A percentile compares a stretch with the other conserved stretches of the same genome.
phyloP scores from a whole-genome alignment of 345 rosid species.

The Microthlaspi erraticum region DNA sequence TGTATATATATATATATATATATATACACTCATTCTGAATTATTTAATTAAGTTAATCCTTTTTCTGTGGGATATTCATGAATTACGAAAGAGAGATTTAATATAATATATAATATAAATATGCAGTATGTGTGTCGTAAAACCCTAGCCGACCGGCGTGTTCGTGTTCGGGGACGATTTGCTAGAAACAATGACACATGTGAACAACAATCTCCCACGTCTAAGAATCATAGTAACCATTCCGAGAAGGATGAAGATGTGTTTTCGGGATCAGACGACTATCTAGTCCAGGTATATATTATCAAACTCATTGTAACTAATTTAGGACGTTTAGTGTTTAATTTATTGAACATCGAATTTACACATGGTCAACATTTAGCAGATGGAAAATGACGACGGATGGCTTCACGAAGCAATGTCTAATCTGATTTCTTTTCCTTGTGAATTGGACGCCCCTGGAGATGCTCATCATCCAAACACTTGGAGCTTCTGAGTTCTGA shows the following conservation, averaged over 20 bases:
- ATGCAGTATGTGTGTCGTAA: constrained; percentile 89
- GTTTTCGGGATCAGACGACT: constrained; percentile 44
- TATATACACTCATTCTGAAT: background rate
- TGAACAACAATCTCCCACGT: constrained; percentile 57
- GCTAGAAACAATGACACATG: constrained; percentile 70
- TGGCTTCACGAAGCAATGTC: constrained; percentile 90
- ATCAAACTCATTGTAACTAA: background rate
- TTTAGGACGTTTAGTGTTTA: background rate
- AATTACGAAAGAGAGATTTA: background rate
- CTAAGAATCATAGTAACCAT: constrained; percentile 48
- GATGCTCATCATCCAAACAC: constrained; percentile 40
- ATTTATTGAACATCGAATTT: background rate
- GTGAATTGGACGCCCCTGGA: constrained; percentile 39
- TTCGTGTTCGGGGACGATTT: constrained; percentile 89
- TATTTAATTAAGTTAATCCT: background rate
- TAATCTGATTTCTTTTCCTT: constrained; percentile 64
- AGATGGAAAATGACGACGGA: constrained; percentile 69
- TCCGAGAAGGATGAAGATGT: constrained; percentile 51
- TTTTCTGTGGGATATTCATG: background rate
- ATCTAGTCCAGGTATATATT: constrained; percentile 50
- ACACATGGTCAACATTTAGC: constrained; percentile 24
- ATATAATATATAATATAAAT: background rate
- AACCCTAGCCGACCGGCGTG: constrained; percentile 89
- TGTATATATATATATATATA: background rate
- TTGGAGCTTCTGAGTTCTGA: constrained; percentile 49